Base-by-base conservation (phyloP, 1,284 basidiomycete genomes). In the Malassezia arunalokei region DNA sequence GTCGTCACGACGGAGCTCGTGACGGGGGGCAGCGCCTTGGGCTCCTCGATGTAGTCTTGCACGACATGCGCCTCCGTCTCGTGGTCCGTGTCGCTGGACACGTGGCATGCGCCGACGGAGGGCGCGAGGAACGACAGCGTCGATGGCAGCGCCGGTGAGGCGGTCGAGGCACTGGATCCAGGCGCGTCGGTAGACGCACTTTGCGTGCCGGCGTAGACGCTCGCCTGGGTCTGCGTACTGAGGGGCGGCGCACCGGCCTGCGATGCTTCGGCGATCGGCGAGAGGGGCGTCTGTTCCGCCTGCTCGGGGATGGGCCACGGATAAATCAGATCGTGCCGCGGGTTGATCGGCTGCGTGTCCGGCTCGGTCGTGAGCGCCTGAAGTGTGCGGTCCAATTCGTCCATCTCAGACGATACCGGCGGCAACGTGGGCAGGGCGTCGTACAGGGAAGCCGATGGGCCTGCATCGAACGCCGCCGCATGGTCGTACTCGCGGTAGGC, bases 301-400 rank as follows among this genome's bases (percentile, higher is more conserved):
- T 32, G 2, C 24, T 37, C 35, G 8, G 41, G 9, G 6, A 43
- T 24, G 1, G 51, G 51, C 51, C 51, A 54, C 3, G 40, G n/a
- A n/a, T 54, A 54, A 28, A 54, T 39, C 24, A 47, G 40, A 7
- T 54, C 51, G 37, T 54, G 51, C 27, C 51, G 45, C 14, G 46
- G 51, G 33, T 35, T 35, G 11, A 35, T 15, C 33, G 33, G 33
- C 11, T 35, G 33, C 33, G 20, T 24, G 20, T 24, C 20, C 20
- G 20, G 20, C 20, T 24, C 20, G 20, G 20, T 24, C 20, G 20
- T 24, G 20, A 35, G 33, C 15, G 33, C 33, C 15, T 35, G 33
- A 5, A 35, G 11, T 35, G 33, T 35, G 11, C 11, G 11, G 33
- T 35, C 33, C 33, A 35, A 15, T 11, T 35, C 33, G 33, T 35